Evolutionary conservation across 805 yeast species (phyloP).

Genomic region (Metschnikowia continentalis): DNA sequence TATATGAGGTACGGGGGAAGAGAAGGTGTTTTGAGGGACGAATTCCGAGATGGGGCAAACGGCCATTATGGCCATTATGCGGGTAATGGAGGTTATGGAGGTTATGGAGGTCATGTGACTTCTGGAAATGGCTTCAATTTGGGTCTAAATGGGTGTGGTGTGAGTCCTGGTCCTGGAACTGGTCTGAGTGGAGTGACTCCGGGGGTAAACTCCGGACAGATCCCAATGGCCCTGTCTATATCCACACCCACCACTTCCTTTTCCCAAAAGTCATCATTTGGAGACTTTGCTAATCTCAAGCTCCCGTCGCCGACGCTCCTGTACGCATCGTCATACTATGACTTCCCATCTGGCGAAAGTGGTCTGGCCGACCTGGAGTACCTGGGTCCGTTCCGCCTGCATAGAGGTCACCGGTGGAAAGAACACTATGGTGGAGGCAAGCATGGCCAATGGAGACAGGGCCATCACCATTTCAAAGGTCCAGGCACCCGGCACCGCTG

Average conservation of each 20-base stretch:
- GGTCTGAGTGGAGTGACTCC: too few species aligned
- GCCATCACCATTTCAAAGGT: neutral
- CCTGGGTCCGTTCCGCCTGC: neutral
- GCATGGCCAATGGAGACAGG: neutral
- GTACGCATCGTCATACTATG: constrained; percentile 8
- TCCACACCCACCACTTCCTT: neutral
- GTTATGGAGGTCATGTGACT: too few species aligned
- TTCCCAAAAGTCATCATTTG: neutral
- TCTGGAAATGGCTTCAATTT: too few species aligned
- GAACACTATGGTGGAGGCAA: neutral
- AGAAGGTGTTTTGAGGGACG: too few species aligned
- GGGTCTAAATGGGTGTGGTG: too few species aligned
- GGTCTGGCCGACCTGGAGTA: constrained; percentile 4
- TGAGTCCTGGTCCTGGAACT: too few species aligned
- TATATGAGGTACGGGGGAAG: neutral
- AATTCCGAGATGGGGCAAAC: neutral
- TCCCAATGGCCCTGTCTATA: neutral
- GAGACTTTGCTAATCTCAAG: constrained; percentile 1
- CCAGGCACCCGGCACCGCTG: neutral
- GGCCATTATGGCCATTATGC: too few species aligned
- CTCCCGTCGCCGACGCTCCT: constrained; percentile 14
- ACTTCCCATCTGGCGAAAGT: constrained; percentile 2
- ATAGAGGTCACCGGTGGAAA: neutral
- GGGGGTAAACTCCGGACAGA: too few species aligned
- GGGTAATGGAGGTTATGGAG: too few species aligned